phyloP scores from a whole-genome alignment of 163 green algal species.

The Chlamydomonas reinhardtii region DNA sequence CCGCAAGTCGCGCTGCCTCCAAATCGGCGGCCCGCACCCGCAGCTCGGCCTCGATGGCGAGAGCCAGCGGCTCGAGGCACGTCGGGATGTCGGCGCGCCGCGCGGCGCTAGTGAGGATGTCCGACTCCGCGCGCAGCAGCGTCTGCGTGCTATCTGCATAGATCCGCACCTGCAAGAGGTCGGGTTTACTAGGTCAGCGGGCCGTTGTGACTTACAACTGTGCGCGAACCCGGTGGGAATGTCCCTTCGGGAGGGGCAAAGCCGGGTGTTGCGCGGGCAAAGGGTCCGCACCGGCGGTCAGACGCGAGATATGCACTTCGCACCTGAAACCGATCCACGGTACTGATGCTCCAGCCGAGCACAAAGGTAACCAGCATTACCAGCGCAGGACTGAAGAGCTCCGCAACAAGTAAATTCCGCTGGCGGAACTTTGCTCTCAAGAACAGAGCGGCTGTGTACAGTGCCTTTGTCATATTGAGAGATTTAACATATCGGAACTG shows the following conservation, averaged over 20 bases:
- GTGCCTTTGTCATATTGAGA: neutral
- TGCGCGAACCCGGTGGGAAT: neutral
- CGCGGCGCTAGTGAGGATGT: neutral
- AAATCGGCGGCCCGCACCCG: neutral
- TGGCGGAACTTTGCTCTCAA: conserved; percentile 18
- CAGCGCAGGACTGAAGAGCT: conserved; percentile 11
- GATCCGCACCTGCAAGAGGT: neutral
- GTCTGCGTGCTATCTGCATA: conserved; percentile 6
- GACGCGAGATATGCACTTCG: neutral
- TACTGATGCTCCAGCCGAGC: conserved; percentile 12
- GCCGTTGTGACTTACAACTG: neutral
- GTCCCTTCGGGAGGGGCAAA: too few species aligned
- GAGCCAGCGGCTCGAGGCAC: conserved; percentile 6
- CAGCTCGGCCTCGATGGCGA: neutral
- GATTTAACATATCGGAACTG: too few species aligned
- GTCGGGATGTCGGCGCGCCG: neutral
- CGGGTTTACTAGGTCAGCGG: neutral
- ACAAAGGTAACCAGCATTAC: conserved; percentile 25
- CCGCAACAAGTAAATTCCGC: neutral
- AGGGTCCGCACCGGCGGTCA: too few species aligned
- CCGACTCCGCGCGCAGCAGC: neutral
- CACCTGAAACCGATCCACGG: conserved; percentile 4
- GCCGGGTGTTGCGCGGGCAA: neutral
- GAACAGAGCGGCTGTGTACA: neutral
- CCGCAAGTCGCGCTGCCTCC: neutral